Evolutionary conservation across 2,329 filamentous ascomycete genomes (phyloP).

Genomic region (Sarocladium strictum): DNA sequence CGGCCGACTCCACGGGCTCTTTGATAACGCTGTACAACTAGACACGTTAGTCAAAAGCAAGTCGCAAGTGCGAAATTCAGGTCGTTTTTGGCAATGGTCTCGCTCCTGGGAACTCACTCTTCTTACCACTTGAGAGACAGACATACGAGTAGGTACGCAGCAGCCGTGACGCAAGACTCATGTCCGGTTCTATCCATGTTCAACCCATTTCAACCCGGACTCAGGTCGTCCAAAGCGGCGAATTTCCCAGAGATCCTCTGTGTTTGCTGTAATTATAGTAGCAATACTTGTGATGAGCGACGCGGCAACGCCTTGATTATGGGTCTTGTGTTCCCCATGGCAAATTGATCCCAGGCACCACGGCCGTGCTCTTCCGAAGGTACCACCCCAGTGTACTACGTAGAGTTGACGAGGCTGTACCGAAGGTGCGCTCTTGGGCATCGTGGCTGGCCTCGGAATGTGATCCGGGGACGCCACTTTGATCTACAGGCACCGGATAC

Average conservation of each 20-base stretch:
- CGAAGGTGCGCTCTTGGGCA: neutral
- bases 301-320: neutral
- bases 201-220: neutral
- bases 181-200: too few relatives aligned
- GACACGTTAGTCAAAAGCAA: neutral
- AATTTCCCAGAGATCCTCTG: neutral
- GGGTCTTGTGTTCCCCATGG: neutral
- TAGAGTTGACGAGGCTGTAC: neutral
- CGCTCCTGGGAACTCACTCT: too few relatives aligned
- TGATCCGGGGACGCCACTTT: slow-evolving; percentile 7
- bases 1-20: neutral
- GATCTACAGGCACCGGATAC: slow-evolving; percentile 4
- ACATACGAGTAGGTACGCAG: too few relatives aligned
- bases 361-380: neutral
- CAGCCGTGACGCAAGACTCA: too few relatives aligned
- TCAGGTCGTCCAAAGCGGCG: neutral
- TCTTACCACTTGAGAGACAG: too few relatives aligned
- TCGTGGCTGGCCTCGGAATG: slow-evolving; percentile 9
- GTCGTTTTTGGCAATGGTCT: too few relatives aligned
- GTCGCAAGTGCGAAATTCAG: neutral
- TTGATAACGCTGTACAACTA: neutral
- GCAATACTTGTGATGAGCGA: neutral
- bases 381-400: neutral
- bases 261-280: slow-evolving; percentile 1
- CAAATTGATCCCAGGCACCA: slow-evolving; percentile 1